Evolutionary conservation across 345 rosid genomes (phyloP).

Genomic region (Bruguiera sexangula): DNA sequence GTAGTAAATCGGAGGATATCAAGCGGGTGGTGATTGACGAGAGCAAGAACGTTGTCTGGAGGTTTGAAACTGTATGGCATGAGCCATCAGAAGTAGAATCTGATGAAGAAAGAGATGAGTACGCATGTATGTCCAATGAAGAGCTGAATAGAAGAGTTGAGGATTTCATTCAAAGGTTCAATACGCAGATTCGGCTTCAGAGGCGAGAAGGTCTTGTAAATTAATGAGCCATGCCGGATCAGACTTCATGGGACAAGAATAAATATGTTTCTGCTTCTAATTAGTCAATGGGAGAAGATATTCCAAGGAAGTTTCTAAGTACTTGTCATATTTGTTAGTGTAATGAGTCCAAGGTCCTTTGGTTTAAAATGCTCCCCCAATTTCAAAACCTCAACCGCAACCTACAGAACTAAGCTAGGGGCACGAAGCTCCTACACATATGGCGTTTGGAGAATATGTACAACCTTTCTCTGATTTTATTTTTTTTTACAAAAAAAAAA

Average conservation of each 20-base stretch:
- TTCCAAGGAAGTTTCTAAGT: too few relatives aligned
- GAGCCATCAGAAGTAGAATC: background rate
- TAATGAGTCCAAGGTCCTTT: conserved; percentile 21
- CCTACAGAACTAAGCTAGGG: conserved; percentile 4
- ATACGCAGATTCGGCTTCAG: conserved; percentile 56
- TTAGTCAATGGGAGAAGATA: too few relatives aligned
- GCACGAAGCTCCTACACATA: too few relatives aligned
- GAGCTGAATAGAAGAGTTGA: conserved; percentile 69
- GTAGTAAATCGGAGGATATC: conserved; percentile 42
- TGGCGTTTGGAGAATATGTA: too few relatives aligned
- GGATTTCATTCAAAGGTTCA: conserved; percentile 63
- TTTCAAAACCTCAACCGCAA: conserved; percentile 31
- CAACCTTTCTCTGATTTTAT: too few relatives aligned
- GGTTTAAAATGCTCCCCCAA: conserved; percentile 37
- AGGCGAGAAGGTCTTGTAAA: background rate
- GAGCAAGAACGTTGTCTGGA: conserved; percentile 28
- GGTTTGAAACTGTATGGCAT: background rate
- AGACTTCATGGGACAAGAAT: too few relatives aligned
- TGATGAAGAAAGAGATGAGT: conserved; percentile 43
- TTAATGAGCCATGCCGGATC: too few relatives aligned
- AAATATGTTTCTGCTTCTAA: too few relatives aligned
- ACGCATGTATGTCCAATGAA: conserved; percentile 62
- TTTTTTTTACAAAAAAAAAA: too few relatives aligned
- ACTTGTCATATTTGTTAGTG: background rate
- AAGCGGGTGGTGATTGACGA: conserved; percentile 28